Evolutionary conservation across 257 asterid genomes (phyloP).

Genomic region (Linaria vulgaris): DNA sequence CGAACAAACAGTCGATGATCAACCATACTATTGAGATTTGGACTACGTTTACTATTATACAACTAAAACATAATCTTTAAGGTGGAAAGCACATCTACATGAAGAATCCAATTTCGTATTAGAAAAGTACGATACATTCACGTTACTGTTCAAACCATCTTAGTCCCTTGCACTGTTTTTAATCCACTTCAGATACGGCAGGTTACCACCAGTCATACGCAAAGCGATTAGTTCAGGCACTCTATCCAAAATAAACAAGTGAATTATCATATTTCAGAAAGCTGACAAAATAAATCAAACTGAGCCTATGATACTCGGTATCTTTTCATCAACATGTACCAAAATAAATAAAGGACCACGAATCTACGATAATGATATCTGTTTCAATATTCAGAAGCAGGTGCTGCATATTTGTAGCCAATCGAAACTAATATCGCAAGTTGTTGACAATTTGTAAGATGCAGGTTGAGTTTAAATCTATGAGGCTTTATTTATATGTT

Average conservation of each 20-base stretch:
- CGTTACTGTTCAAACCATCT: constrained; percentile 15
- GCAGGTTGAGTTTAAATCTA: no score
- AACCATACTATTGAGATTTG: not conserved
- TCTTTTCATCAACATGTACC: not conserved
- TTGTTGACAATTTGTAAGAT: not conserved
- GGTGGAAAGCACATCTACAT: not conserved
- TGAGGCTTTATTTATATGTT: no score
- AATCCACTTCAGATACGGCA: constrained; percentile 79
- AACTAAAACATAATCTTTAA: not conserved
- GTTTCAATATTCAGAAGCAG: not conserved
- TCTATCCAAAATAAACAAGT: constrained; percentile 33
- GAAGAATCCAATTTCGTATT: constrained; percentile 8
- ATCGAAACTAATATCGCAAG: not conserved
- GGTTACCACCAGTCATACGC: constrained; percentile 84
- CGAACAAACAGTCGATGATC: no score
- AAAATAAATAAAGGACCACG: no score
- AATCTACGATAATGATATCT: no score
- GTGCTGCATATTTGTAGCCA: not conserved
- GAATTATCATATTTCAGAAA: constrained; percentile 8
- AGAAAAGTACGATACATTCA: not conserved
- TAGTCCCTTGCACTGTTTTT: constrained; percentile 66
- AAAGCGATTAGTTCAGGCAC: constrained; percentile 92
- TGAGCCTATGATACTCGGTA: not conserved
- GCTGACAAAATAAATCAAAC: not conserved
- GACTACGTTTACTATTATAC: not conserved